Base-by-base conservation (phyloP, 345 rosid genomes). In the Orychophragmus violaceus region DNA sequence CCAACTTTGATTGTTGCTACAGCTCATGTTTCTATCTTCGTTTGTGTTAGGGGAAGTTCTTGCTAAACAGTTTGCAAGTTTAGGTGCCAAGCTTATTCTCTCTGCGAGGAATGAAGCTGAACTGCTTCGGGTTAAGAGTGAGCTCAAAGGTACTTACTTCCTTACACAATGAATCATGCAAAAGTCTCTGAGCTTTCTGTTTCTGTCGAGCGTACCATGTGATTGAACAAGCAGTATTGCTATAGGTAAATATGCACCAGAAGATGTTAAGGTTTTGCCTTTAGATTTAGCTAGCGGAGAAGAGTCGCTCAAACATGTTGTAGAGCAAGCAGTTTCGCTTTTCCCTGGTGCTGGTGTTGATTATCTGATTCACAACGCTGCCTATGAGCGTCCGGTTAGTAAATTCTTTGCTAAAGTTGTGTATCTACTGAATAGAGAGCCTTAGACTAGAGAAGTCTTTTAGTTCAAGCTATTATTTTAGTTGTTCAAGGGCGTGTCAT, bases 41-140 rank as follows among this genome's bases (percentile, higher is more conserved):
- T 32, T 54, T 14, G 24, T 75, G 70, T 36, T 41, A 93, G 98
- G 98, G 8, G 94, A 93, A 81, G 64, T 81, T 78, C 94, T 93
- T 58, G 90, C 97, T 65, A 86, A 82, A 70, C 96, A 86, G 71
- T 75, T 93, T 67, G 96, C 94, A 28, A 78, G 76, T 77, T 80
- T 90, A 64, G 96, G 91, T 63, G 98, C 95, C 54, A 93, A 88
- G 77, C 91, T 93, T 72, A 93, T 90, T 60, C 91, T 93, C 60
- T 93, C 97, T 12, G 85, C 98, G 1, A 79, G 98, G 51, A 86
- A 84, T 49, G 83, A 85, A 79, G 76, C 81, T 71, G 97, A 93
- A 65, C 9, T 93, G 76, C 77, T 82, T 77, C 84, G 94, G 33
- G 98, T 93, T 44, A 84, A 78, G 77, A 74, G 56, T 46, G 84